These are phyloP conservation scores for Aspergillus aculeatus DNA, from an alignment of 2,329 filamentous ascomycete species.

Conservation along the genomic window DNA sequence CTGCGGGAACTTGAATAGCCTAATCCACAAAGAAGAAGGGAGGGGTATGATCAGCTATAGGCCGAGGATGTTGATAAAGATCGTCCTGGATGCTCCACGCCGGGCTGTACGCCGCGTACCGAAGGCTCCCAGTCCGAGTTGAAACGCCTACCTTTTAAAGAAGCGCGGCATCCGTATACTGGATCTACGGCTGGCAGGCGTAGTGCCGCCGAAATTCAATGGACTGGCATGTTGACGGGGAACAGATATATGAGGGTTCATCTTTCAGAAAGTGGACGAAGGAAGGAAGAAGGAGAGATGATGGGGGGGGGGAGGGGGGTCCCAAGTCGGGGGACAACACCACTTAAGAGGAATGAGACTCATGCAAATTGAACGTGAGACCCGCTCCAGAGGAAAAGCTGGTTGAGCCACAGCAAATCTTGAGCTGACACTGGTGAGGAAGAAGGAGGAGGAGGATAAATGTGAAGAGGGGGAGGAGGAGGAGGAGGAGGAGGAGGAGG, in stretches of 20 bases:
- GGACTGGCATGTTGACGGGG: conserved; percentile 57
- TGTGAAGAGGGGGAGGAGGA: neutral
- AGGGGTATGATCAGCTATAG: conserved; percentile 5
- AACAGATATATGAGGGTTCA: conserved; percentile 62
- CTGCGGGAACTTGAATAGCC: conserved; percentile 68
- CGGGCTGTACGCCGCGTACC: neutral
- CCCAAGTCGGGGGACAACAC: conserved; percentile 5
- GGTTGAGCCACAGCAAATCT: neutral
- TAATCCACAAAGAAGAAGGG: conserved; percentile 23
- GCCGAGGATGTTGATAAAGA: neutral
- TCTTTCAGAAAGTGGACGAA: conserved; percentile 29
- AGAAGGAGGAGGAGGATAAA: neutral
- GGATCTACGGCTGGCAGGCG: conserved; percentile 51
- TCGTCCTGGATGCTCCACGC: neutral
- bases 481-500: neutral
- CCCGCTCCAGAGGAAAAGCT: neutral
- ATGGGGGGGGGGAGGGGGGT: neutral
- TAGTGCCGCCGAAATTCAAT: conserved; percentile 53
- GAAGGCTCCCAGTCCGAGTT: neutral
- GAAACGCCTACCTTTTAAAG: conserved; percentile 56
- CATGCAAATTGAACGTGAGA: conserved; percentile 3
- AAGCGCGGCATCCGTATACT: conserved; percentile 63
- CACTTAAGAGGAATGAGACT: neutral
- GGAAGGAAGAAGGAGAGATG: neutral
- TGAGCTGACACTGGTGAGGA: too few species aligned